Evolutionary conservation across 495 filamentous ascomycete species (phyloP).

Genomic region (Annulohypoxylon stygium): DNA sequence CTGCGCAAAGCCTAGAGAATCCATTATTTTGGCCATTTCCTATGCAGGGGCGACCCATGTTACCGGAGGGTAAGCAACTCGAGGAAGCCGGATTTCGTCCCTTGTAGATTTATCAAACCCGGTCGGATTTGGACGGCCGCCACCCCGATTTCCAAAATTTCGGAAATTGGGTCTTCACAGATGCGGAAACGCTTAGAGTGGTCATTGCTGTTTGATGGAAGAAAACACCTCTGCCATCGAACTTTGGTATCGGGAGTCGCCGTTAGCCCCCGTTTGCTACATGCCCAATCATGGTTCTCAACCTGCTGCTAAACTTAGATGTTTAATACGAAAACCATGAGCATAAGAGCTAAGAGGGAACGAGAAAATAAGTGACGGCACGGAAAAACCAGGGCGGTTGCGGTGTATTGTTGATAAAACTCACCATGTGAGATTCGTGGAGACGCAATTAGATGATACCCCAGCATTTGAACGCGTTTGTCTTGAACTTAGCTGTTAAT

Average conservation of each 20-base stretch:
- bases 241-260: not conserved
- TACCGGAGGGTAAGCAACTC: conserved; percentile 58
- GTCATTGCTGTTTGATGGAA: not conserved
- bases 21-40: conserved; percentile 69
- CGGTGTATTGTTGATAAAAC: not conserved
- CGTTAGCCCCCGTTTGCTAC: not conserved
- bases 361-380: not conserved
- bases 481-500: conserved; percentile 21
- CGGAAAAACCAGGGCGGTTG: not conserved
- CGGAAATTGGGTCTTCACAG: not conserved
- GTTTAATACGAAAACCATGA: not conserved
- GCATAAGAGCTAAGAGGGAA: too few species aligned
- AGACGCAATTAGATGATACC: conserved; percentile 37
- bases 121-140: not conserved
- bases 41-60: conserved; percentile 65
- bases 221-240: not conserved
- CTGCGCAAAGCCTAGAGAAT: conserved; percentile 51
- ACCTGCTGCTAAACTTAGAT: not conserved
- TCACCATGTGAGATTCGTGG: conserved; percentile 13
- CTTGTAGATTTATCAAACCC: conserved; percentile 37
- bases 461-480: conserved; percentile 36
- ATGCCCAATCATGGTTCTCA: not conserved
- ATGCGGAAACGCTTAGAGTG: not conserved
- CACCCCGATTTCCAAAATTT: not conserved
- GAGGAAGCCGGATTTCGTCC: conserved; percentile 63